Percentiles rank a stretch among this genome's conserved stretches.
phyloP scores from a whole-genome alignment of 176 grass and related monocot species.

The Triticum turgidum region DNA sequence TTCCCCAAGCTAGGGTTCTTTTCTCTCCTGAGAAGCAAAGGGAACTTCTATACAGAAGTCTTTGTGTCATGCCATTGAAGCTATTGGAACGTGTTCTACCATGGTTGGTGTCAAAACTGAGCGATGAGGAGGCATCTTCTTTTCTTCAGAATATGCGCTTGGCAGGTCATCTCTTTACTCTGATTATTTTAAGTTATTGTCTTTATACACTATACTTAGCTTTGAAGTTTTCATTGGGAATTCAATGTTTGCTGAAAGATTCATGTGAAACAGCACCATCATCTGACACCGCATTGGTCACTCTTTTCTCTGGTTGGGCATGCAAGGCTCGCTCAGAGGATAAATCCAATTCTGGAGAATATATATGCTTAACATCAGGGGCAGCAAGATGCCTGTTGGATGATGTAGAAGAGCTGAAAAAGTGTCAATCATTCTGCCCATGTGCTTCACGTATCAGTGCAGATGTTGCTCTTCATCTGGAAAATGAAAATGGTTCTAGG shows the following conservation, averaged over 20 bases:
- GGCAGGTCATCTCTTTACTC: conserved; percentile 59
- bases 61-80: conserved; percentile 96
- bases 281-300: conserved; percentile 81
- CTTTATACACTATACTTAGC: conserved; percentile 17
- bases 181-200: neutral
- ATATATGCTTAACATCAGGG: conserved; percentile 66
- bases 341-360: conserved; percentile 66
- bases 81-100: conserved; percentile 91
- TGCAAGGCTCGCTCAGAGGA: conserved; percentile 74
- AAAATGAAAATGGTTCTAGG: conserved; percentile 47
- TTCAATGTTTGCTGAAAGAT: conserved; percentile 37
- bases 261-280: conserved; percentile 63
- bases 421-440: conserved; percentile 58
- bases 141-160: conserved; percentile 89
- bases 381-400: conserved; percentile 38
- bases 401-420: conserved; percentile 46
- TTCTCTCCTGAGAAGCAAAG: conserved; percentile 94
- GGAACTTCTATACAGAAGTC: conserved; percentile 76
- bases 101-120: conserved; percentile 85
- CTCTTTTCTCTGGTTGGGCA: conserved; percentile 92
- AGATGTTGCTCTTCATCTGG: conserved; percentile 18
- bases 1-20: conserved; percentile 89
- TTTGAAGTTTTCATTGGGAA: conserved; percentile 27
- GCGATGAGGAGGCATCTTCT: conserved; percentile 67
- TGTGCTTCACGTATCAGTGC: conserved; percentile 53